These are phyloP conservation scores for Vaccinium darrowii DNA, from an alignment of 148 eudicot species.

Conservation along the genomic window DNA sequence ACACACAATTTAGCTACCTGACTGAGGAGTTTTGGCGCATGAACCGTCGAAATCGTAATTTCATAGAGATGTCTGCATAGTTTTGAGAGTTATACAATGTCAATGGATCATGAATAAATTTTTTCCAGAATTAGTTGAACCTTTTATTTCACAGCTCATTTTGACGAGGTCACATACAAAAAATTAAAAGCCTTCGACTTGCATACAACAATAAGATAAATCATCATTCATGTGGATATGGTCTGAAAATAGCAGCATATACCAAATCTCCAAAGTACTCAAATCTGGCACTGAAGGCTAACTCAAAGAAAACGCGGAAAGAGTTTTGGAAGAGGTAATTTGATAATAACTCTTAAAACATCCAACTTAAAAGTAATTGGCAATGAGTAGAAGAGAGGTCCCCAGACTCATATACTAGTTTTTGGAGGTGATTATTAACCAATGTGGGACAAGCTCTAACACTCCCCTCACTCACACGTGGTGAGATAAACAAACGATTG, in stretches of 20 bases:
- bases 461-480: no score
- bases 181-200: neutral
- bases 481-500: no score
- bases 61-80: slow-evolving; percentile 60
- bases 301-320: neutral
- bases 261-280: neutral
- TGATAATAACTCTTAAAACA: no score
- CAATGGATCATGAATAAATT: neutral
- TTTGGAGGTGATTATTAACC: no score
- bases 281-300: neutral
- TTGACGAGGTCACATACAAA: neutral
- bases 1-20: slow-evolving; percentile 39
- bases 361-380: no score
- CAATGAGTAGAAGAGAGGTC: no score
- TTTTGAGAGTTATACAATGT: slow-evolving; percentile 2
- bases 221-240: neutral
- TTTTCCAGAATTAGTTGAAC: neutral
- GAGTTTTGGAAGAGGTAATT: no score
- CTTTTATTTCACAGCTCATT: neutral
- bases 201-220: neutral
- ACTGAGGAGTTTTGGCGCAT: slow-evolving; percentile 54
- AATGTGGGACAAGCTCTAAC: no score
- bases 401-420: no score
- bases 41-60: slow-evolving; percentile 53
- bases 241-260: neutral